Conservation (phyloP, 805 yeast genomes). For the Candida nitratophila region DNA sequence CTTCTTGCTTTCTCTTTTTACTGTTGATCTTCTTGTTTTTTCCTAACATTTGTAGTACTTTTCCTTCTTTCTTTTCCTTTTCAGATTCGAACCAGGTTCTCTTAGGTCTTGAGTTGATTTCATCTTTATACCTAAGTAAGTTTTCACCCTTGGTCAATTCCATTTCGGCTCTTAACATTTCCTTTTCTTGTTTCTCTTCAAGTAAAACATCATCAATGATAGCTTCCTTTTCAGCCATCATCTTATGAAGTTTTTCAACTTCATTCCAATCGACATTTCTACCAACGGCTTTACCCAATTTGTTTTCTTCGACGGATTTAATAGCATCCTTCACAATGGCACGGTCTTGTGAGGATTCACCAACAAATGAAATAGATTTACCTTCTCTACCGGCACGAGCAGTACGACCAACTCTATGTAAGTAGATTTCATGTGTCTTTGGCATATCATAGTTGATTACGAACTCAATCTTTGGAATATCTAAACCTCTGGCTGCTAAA, state of each 20-base stretch:
- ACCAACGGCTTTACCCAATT: slow-evolving; percentile 57
- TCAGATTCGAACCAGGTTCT: slow-evolving; percentile 92
- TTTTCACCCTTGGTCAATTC: slow-evolving; percentile 83
- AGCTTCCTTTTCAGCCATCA: slow-evolving; percentile 52
- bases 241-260: slow-evolving; percentile 59
- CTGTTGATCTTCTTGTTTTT: slow-evolving; percentile 51
- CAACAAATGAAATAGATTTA: slow-evolving; percentile 86
- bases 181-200: slow-evolving; percentile 88
- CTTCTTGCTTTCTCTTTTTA: slow-evolving; percentile 63
- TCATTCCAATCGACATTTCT: slow-evolving; percentile 87
- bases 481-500: slow-evolving; percentile 98
- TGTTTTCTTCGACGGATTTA: slow-evolving; percentile 48
- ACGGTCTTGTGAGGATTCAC: slow-evolving; percentile 84
- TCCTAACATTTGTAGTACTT: slow-evolving; percentile 22
- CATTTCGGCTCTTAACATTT: slow-evolving; percentile 82
- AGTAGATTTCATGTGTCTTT: slow-evolving; percentile 78
- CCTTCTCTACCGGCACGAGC: slow-evolving; percentile 99
- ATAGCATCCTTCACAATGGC: slow-evolving; percentile 86
- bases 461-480: slow-evolving; percentile 94
- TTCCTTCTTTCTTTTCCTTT: slow-evolving; percentile 44
- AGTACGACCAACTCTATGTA: slow-evolving; percentile 98
- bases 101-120: slow-evolving; percentile 83
- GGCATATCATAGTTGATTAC: slow-evolving; percentile 97
- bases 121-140: slow-evolving; percentile 68
- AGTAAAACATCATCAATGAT: slow-evolving; percentile 68